Evolutionary conservation across 495 filamentous ascomycete genomes (phyloP).

Genomic region (Talaromyces proteolyticus): DNA sequence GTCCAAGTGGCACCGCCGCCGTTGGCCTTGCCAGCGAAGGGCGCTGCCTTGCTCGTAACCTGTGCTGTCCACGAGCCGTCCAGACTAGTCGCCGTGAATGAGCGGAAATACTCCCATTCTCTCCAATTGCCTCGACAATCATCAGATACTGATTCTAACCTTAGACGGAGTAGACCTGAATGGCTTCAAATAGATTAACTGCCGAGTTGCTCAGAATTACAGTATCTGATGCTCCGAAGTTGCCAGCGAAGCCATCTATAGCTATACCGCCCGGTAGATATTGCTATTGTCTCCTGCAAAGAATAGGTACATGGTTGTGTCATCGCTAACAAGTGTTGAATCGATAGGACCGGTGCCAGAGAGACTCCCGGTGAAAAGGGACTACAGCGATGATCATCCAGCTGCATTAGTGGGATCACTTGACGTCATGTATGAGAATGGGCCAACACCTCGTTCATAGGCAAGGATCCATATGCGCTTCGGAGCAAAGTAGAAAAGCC

Average conservation of each 20-base stretch:
- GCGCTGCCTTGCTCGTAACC: conserved; percentile 40
- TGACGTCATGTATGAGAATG: conserved; percentile 55
- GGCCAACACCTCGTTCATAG: conserved; percentile 52
- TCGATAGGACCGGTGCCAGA: conserved; percentile 49
- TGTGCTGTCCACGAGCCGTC: conserved; percentile 48
- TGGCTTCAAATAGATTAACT: conserved; percentile 57
- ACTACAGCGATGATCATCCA: conserved; percentile 44
- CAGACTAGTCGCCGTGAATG: conserved; percentile 50
- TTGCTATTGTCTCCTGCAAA: conserved; percentile 61
- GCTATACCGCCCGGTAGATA: conserved; percentile 58
- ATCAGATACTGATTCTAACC: conserved; percentile 52
- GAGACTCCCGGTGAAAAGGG: conserved; percentile 48
- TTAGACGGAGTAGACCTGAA: conserved; percentile 54
- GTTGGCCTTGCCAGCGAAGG: conserved; percentile 60
- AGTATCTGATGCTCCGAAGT: conserved; percentile 44
- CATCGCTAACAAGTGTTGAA: conserved; percentile 55
- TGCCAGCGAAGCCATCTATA: conserved; percentile 50
- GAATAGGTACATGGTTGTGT: conserved; percentile 55
- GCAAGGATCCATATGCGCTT: conserved; percentile 56
- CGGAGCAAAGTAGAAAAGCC: conserved; percentile 54
- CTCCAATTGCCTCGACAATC: conserved; percentile 58
- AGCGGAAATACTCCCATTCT: conserved; percentile 59
- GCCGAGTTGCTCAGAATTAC: conserved; percentile 41
- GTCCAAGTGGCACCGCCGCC: background rate
- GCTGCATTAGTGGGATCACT: conserved; percentile 49